A percentile compares a stretch with the other conserved stretches of the same genome.
These are phyloP conservation scores for Paraphysoderma sedebokerense DNA, from an alignment of 371 early-diverging fungal genomes.

Conservation along the genomic window DNA sequence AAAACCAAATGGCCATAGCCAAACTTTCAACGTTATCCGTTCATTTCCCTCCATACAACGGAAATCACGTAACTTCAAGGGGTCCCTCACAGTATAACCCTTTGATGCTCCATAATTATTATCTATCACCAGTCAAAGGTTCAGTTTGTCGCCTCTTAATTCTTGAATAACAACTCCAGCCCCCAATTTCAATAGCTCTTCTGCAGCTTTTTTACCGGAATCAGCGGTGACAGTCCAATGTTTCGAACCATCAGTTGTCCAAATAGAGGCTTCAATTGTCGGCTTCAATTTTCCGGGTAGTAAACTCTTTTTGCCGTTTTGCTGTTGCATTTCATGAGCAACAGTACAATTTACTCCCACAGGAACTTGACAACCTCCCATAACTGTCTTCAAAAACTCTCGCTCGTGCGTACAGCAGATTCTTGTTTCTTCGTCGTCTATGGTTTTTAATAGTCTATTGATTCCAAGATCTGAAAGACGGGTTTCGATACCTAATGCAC, in stretches of 20 bases:
- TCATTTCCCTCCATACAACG: too few species aligned
- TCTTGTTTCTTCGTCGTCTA: constrained; percentile 49
- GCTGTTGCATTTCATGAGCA: too few species aligned
- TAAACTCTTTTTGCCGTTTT: constrained; percentile 26
- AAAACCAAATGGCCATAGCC: too few species aligned
- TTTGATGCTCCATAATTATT: too few species aligned
- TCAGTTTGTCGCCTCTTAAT: too few species aligned
- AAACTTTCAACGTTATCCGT: too few species aligned
- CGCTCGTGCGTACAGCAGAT: constrained; percentile 67
- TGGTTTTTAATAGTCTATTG: constrained; percentile 21
- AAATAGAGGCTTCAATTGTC: background rate
- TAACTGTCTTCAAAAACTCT: constrained; percentile 68
- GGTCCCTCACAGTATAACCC: too few species aligned
- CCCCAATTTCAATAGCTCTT: background rate
- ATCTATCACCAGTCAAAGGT: too few species aligned
- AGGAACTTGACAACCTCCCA: constrained; percentile 94
- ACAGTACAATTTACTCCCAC: too few species aligned
- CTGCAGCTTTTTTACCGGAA: background rate
- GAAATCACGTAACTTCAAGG: too few species aligned
- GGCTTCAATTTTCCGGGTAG: background rate
- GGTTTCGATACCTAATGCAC: background rate
- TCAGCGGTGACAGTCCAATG: background rate
- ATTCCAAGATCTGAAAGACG: background rate
- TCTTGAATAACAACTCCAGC: too few species aligned
- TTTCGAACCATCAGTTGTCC: background rate